Evolutionary conservation across 2,329 filamentous ascomycete genomes (phyloP), one percentile per base, ranked within the genome.

Genomic region (Trichoderma semiorbis): DNA sequence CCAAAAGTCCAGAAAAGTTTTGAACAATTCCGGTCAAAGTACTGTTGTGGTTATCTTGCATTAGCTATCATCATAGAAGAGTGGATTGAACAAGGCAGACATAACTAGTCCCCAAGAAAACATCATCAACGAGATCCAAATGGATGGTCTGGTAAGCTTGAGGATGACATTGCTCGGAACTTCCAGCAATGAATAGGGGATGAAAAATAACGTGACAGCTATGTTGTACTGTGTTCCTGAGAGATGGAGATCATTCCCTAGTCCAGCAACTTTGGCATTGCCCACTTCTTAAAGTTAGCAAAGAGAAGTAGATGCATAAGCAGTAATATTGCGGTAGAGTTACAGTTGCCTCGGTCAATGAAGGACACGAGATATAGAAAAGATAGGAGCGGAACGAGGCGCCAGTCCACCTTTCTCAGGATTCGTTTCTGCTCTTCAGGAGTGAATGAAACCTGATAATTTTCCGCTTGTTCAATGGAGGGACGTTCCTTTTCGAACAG

Each of bases 1-100:
- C 86, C 65, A 97, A 86, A 14, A 98, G 84, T 1, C 94, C 93
- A 53, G 85, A 83, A 81, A 94, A 98, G 78, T 89, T 97, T 72
- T 89, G 84, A 3, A 94, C 92, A 6, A 97, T 81, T 1, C 94
- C 94, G 81, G 96, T 93, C 75, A 90, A 87, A 39, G 93, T 85
- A n/a, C 92, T 93, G 58, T 91, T 87, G 24, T 96, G 83, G 7
- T 93, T n/a, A 43, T 43, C 39, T 18, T n/a, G 34, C 14, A 26
- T 67, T 57, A 64, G 61, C 21, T 16, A 10, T 1, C 7, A n/a
- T 55, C 7, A 57, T n/a, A 43, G 14, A 36, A 30, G 8, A 26
- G 16, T 12, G 18, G 12, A 16, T 28, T 39, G 32, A 14, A n/a
- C 2, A 28, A 18, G 21, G 21, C 36, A 50, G 32, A 64, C 64